Evolutionary conservation across 148 eudicot genomes (phyloP).

Genomic region (Rhododendron griersonianum): DNA sequence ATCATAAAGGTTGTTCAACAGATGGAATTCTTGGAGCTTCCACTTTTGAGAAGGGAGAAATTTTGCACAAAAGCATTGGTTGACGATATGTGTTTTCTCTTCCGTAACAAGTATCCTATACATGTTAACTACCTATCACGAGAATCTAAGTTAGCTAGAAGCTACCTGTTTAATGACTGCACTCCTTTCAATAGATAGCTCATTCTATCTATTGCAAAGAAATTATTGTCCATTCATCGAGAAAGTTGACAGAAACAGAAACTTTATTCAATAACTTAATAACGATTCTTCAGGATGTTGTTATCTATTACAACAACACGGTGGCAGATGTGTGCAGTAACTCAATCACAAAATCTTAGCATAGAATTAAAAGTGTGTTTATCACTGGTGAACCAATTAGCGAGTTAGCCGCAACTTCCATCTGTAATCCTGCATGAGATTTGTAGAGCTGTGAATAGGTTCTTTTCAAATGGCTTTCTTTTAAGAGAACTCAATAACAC

Average conservation of each 20-base stretch:
- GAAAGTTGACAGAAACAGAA: conserved; percentile 89
- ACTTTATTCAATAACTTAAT: conserved; percentile 82
- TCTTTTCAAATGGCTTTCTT: too few species aligned
- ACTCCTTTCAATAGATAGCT: conserved; percentile 78
- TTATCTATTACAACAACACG: conserved; percentile 79
- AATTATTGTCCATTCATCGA: conserved; percentile 72
- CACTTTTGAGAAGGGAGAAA: conserved; percentile 50
- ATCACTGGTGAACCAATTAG: conserved; percentile 96
- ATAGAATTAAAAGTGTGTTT: conserved; percentile 53
- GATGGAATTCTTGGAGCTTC: conserved; percentile 74
- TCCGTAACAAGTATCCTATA: conserved; percentile 53
- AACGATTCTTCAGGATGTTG: conserved; percentile 89
- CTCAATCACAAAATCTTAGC: conserved; percentile 74
- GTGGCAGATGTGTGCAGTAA: conserved; percentile 80
- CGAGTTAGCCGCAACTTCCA: conserved; percentile 94
- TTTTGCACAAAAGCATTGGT: conserved; percentile 24
- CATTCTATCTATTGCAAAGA: conserved; percentile 83
- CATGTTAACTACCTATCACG: conserved; percentile 39
- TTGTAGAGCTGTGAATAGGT: too few species aligned
- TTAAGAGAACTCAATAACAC: too few species aligned
- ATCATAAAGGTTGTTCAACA: conserved; percentile 75
- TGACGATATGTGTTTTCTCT: conserved; percentile 55
- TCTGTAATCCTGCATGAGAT: conserved; percentile 97
- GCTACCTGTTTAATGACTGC: conserved; percentile 63
- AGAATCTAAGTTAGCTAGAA: conserved; percentile 64